Evolutionary conservation across 106 monocot genomes (phyloP), one percentile per base, ranked within the genome.

Genomic region (Phalaenopsis aphrodite): DNA sequence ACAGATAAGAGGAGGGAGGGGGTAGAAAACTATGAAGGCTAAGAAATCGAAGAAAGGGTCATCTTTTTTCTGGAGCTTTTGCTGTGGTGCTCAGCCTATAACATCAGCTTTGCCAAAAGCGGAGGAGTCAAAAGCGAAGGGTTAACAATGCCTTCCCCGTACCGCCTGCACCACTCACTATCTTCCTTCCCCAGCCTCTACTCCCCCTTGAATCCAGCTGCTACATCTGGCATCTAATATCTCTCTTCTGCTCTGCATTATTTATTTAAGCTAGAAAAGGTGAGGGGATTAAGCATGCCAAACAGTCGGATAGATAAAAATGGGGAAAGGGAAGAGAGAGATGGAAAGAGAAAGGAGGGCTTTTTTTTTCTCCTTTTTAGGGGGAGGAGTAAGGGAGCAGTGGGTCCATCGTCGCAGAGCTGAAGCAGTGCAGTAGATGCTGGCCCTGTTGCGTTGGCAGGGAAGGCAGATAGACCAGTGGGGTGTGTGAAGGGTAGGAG

Each of bases 21-120:
- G 69, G 69, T 38, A 39, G 38, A 69, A 69, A 69, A 39, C 11
- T 69, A 21, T 10, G 38, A 15, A 69, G 15, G 69, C 69, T 69
- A 49, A 15, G 49, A 76, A 76, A 49, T 11, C 41, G 76, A 49
- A 24, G 24, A 74, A 74, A 49, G 49, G 76, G 76, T 47, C 7
- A 24, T 24, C 76, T 52, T 76, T 49, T 76, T 76, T 76, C 76
- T 24, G 17, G 48, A 76, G 41, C 24, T 23, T 49, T 76, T 52
- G 24, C 6, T 48, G 49, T 24, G 48, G 12, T 3, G 24, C 24
- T 76, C 49, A 1, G 4, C 76, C 24, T 49, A 39, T 69, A 49
- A 80, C 87, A 69, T 88, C 76, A 85, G 85, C 79, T 83, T 72
- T 84, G 80, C 87, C 55, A 84, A 81, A 84, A 87, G 78, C 65